Conservation (phyloP, 176 grass and related monocot genomes). For the Bolboschoenus planiculmis region DNA sequence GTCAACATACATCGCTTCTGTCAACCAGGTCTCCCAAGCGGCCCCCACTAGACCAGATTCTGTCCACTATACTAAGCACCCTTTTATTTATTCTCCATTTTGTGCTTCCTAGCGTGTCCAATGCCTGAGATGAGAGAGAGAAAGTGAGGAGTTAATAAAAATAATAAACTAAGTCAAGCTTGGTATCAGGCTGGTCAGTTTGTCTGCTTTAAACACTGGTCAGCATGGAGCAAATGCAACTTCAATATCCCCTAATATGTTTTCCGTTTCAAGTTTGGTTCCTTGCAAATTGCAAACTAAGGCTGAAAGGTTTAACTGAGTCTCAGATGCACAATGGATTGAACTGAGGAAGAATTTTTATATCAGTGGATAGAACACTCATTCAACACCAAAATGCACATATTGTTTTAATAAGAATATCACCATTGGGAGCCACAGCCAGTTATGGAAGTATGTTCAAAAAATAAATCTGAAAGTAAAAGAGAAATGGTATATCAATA, state of each 20-base stretch:
- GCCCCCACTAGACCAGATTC: conserved; percentile 93
- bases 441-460: neutral
- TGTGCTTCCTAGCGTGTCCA: conserved; percentile 85
- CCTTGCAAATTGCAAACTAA: neutral
- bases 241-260: neutral
- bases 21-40: conserved; percentile 84
- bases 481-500: conserved; percentile 21
- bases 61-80: conserved; percentile 84
- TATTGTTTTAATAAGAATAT: neutral
- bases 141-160: neutral
- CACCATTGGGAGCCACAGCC: neutral
- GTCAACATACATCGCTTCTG: conserved; percentile 66
- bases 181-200: neutral
- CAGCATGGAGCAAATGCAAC: neutral
- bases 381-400: neutral
- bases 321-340: neutral
- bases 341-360: neutral
- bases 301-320: neutral
- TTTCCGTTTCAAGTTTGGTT: neutral
- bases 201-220: neutral
- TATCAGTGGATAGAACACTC: neutral
- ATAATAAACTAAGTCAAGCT: neutral
- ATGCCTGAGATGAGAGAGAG: conserved; percentile 54
- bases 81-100: conserved; percentile 96
- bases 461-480: neutral